These are phyloP conservation scores for Skeletonema grethae DNA, from an alignment of 108 stramenopile species.

Conservation along the genomic window DNA sequence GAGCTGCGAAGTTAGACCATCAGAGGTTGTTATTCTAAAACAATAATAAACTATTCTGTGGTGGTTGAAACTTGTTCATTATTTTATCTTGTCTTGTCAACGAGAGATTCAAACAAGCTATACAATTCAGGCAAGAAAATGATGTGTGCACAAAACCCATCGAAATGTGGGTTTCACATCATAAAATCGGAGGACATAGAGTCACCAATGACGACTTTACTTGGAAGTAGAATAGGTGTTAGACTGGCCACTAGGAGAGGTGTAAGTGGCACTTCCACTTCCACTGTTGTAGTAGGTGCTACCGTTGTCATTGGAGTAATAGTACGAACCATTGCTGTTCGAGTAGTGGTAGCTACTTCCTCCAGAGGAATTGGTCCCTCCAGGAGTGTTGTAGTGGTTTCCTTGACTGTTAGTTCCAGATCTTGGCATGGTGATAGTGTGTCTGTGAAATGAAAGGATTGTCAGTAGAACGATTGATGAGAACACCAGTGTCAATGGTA, in stretches of 20 bases:
- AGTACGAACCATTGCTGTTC: slow-evolving; percentile 81
- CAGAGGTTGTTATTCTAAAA: not conserved
- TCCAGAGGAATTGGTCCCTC: slow-evolving; percentile 72
- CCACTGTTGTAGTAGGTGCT: slow-evolving; percentile 85
- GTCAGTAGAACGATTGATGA: not conserved
- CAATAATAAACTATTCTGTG: not conserved
- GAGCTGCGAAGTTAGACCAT: no score
- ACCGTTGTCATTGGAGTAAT: slow-evolving; percentile 87
- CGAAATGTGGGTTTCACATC: not conserved
- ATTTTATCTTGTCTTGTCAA: not conserved
- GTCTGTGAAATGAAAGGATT: not conserved
- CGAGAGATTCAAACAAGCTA: not conserved
- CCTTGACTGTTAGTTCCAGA: slow-evolving; percentile 86
- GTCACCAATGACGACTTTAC: slow-evolving; percentile 10
- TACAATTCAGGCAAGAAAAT: not conserved
- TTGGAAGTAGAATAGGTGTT: slow-evolving; percentile 36
- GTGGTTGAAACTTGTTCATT: not conserved
- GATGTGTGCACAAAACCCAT: not conserved
- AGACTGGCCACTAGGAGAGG: slow-evolving; percentile 61
- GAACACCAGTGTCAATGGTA: not conserved
- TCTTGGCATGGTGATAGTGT: slow-evolving; percentile 17
- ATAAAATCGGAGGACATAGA: not conserved
- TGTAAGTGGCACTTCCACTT: slow-evolving; percentile 67
- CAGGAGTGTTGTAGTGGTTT: slow-evolving; percentile 85
- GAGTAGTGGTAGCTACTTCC: slow-evolving; percentile 83